Base-by-base conservation (phyloP, 176 grass and related monocot species). In the Musa schizocarpa region DNA sequence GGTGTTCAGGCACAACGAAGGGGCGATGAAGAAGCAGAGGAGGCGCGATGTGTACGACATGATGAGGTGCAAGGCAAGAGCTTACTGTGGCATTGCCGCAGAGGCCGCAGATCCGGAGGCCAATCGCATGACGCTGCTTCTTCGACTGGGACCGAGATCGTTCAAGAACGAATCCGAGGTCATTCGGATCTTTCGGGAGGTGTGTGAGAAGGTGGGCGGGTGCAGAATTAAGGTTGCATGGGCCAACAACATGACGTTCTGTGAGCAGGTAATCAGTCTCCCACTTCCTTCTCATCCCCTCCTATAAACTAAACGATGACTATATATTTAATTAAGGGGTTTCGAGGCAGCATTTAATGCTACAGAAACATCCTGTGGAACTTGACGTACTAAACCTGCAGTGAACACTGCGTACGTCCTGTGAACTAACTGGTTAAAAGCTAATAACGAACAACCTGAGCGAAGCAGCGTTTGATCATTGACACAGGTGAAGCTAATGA, bases 91-190 rank as follows among this genome's bases (percentile, higher is more conserved):
- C 13, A 48, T 81, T 12, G 14, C 23, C n/a, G 23, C 68, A 1
- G 52, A 49, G 19, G 27, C 68, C 19, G 56, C 11, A 0, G 29
- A 54, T 65, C 21, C 17, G 7, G 70, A n/a, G 27, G 83, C 63
- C 4, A 10, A 86, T n/a, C 76, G 81, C 23, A 74, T 88, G 58
- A 91, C 88, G 3, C 61, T 96, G 13, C 78, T 91, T 50, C 74
- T 96, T 48, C 58, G 86, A 11, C 80, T 51, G 0, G 92, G 88
- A 1, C 58, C 74, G 26, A 81, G 86, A 13, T 79, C 86, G 14
- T 91, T 91, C 82, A 96, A 89, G 82, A 77, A 96, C 69, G 84
- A 96, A 66, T 55, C 81, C 0, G 74, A 54, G 8, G 88, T 96
- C 22, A 64, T 79, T 22, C 58, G 62, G 23, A 79, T 87, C 52